A percentile compares a stretch with the other conserved stretches of the same genome.
These are phyloP conservation scores for Cystofilobasidium ferigula DNA, from an alignment of 768 basidiomycete genomes.

Conservation along the genomic window DNA sequence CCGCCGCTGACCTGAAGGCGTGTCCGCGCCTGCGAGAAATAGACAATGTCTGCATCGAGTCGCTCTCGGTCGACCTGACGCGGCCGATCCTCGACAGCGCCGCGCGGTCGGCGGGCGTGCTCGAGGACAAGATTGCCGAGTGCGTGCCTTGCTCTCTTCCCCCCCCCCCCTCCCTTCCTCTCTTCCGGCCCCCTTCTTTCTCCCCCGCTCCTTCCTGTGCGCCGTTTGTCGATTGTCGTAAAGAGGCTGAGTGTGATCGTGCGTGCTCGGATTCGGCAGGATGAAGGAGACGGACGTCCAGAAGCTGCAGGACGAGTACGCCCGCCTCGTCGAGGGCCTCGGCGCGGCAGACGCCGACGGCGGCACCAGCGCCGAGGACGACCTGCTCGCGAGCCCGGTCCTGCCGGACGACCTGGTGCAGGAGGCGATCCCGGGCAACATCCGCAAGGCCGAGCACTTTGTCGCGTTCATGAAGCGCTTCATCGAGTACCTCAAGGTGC, in stretches of 20 bases:
- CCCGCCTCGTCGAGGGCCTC: conserved; percentile 84
- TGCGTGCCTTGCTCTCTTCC: conserved; percentile 39
- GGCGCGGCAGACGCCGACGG: conserved; percentile 49
- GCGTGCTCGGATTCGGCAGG: conserved; percentile 42
- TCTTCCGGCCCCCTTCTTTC: neutral
- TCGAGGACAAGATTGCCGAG: conserved; percentile 92
- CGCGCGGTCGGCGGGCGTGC: conserved; percentile 67
- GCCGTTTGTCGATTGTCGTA: neutral
- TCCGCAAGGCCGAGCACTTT: conserved; percentile 96
- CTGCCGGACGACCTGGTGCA: conserved; percentile 87
- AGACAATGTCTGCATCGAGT: conserved; percentile 99
- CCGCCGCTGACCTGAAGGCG: neutral
- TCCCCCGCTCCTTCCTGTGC: neutral
- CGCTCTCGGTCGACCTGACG: conserved; percentile 90
- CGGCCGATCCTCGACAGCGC: conserved; percentile 96
- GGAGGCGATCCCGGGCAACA: conserved; percentile 95
- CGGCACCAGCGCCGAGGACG: conserved; percentile 49
- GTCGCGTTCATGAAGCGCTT: conserved; percentile 96
- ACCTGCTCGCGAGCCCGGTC: conserved; percentile 80
- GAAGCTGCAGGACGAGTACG: conserved; percentile 92
- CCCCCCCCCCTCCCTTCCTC: neutral
- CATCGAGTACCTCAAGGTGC: conserved; percentile 96
- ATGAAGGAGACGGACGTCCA: conserved; percentile 87
- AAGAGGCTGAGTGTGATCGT: no score
- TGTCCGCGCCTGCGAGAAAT: neutral